phyloP scores from a whole-genome alignment of 169 alveolate genomes.

The Babesia bovis region DNA sequence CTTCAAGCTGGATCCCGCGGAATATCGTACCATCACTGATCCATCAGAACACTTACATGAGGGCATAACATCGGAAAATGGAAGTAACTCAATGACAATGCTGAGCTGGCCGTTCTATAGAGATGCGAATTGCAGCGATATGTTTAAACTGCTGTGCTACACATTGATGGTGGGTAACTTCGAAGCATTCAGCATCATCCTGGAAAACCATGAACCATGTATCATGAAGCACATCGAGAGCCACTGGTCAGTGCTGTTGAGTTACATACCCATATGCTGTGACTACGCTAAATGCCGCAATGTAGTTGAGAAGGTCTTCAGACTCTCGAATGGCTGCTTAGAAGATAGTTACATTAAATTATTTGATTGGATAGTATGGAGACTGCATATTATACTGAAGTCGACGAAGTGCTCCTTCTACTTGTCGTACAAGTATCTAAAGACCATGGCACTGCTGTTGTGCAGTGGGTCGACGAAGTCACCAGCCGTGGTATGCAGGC shows the following conservation, averaged over 20 bases:
- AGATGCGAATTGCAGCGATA: constrained; percentile 47
- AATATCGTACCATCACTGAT: constrained; percentile 9
- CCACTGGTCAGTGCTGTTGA: constrained; percentile 50
- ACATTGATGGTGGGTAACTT: constrained; percentile 31
- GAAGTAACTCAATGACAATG: not conserved
- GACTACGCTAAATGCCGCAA: constrained; percentile 22
- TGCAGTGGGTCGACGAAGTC: not conserved
- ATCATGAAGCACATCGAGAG: constrained; percentile 22
- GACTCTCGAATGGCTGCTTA: not conserved
- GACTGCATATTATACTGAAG: constrained; percentile 39
- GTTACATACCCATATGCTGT: constrained; percentile 56
- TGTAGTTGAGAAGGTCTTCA: constrained; percentile 8
- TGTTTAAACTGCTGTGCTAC: constrained; percentile 57
- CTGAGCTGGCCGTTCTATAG: constrained; percentile 58
- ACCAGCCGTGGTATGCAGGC: not conserved
- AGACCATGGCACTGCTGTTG: constrained; percentile 8
- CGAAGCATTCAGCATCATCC: constrained; percentile 18
- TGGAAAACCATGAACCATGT: constrained; percentile 30
- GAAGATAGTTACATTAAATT: not conserved
- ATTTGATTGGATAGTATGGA: constrained; percentile 56
- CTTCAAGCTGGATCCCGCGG: constrained; percentile 13
- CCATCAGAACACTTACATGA: not conserved
- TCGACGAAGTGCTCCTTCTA: constrained; percentile 46
- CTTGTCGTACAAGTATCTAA: constrained; percentile 31
- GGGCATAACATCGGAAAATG: not conserved